Evolutionary conservation across 371 early-diverging fungal species (phyloP).

Genomic region (Lichtheimia corymbifera): DNA sequence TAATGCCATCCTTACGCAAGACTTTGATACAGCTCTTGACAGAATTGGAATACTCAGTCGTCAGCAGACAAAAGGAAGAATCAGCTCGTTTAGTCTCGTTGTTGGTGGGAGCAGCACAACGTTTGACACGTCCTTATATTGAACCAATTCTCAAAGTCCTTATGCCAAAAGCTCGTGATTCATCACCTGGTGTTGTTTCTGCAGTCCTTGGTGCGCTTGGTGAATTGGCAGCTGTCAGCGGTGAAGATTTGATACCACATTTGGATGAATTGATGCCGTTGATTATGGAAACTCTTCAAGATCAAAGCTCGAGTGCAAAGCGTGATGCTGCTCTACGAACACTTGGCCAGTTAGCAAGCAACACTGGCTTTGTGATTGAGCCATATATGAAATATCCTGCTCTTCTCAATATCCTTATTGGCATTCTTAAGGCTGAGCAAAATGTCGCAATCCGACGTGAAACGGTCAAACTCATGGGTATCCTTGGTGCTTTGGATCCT

Average conservation of each 20-base stretch:
- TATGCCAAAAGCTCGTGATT: constrained; percentile 80
- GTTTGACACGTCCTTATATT: constrained; percentile 90
- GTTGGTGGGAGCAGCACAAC: constrained; percentile 76
- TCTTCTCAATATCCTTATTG: constrained; percentile 77
- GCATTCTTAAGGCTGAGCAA: constrained; percentile 86
- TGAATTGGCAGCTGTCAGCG: constrained; percentile 86
- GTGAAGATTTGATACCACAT: constrained; percentile 83
- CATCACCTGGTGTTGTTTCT: constrained; percentile 81
- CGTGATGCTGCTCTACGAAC: constrained; percentile 89
- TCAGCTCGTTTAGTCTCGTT: constrained; percentile 80
- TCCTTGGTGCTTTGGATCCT: constrained; percentile 95
- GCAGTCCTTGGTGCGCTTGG: constrained; percentile 85
- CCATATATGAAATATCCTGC: constrained; percentile 91
- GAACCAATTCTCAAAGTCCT: constrained; percentile 86
- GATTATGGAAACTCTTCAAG: constrained; percentile 90
- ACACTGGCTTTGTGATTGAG: constrained; percentile 89
- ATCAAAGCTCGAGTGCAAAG: constrained; percentile 84
- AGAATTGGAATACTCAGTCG: constrained; percentile 88
- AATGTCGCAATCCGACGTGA: constrained; percentile 72
- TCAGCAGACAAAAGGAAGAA: constrained; percentile 89
- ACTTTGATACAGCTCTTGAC: constrained; percentile 88
- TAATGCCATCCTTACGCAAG: constrained; percentile 89
- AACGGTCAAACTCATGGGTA: constrained; percentile 90
- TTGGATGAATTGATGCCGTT: constrained; percentile 82
- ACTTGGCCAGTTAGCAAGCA: constrained; percentile 81